Evolutionary conservation across 257 asterid species (phyloP), one percentile per base, ranked within the genome.

Genomic region (Petunia secreta): DNA sequence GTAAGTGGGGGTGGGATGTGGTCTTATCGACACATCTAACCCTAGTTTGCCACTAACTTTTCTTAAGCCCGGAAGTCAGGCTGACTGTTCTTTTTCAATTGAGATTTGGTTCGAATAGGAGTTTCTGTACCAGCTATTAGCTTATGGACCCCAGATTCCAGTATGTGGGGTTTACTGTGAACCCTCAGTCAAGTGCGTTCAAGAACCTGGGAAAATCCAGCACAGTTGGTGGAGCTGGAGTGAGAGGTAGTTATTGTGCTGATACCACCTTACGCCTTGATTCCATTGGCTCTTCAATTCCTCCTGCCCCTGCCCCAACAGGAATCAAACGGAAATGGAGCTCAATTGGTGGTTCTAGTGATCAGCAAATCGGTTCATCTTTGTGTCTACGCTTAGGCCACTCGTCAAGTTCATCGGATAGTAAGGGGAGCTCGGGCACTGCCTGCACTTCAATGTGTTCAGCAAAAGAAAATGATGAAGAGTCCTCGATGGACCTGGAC

Each of bases 391-490:
- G 75, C 80, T 91, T 95, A 25, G 99, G 99, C 81, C 86, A 94
- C 85, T 89, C 98, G 5, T 87, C 98, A 77, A 95, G 97, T 84
- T 95, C 98, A 53, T 93, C 98, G 14, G 99, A 93, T 85, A 93
- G 97, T 82, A 95, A 95, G 84, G 97, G 94, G 78, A 95, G 99
- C 81, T 89, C 97, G n/a, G 91, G 95, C 71, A 92, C 97, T 82
- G 93, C 89, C 44, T 89, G 97, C 90, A 91, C 98, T 63, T 88
- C 98, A 36, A 83, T 87, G 82, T 92, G 97, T 82, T 92, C 98
- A n/a, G 92, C 90, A 79, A 92, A 90, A 87, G 99, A 93, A 87
- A 85, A 84, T 16, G 99, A 93, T 84, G 98, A 88, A 66, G 96
- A 84, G 54, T 88, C 92, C 83, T 92, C 97, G 11, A 92, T 93